These are phyloP conservation scores for Proliferodiscus dingleyae DNA, from an alignment of 2,329 filamentous ascomycete species.

Conservation along the genomic window DNA sequence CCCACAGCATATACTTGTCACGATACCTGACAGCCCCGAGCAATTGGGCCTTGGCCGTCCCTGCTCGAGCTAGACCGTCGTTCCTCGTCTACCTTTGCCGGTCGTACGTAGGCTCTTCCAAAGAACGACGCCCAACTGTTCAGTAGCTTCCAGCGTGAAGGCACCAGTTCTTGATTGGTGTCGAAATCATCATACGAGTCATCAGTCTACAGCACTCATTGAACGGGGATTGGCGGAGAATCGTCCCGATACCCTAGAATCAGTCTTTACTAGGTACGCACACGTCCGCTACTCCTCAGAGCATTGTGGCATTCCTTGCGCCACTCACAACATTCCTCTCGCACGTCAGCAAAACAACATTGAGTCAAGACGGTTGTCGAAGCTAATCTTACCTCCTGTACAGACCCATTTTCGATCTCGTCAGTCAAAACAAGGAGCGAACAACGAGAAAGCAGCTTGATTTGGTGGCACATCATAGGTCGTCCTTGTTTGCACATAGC, in stretches of 20 bases:
- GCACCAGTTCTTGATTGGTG: no score
- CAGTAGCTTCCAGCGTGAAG: no score
- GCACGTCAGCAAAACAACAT: constrained; percentile 14
- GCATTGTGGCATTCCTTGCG: constrained; percentile 23
- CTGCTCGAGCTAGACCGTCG: constrained; percentile 1
- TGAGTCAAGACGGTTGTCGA: no score
- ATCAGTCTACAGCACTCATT: constrained; percentile 21
- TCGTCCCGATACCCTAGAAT: constrained; percentile 22
- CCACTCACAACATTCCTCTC: constrained; percentile 22
- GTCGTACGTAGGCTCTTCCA: no score
- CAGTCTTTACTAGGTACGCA: constrained; percentile 23
- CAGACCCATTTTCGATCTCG: constrained; percentile 7
- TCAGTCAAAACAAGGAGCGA: constrained; percentile 9
- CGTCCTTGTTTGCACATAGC: no score
- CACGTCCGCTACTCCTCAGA: constrained; percentile 15
- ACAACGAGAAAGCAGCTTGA: no score
- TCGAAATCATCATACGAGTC: no score
- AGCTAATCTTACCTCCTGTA: constrained; percentile 12
- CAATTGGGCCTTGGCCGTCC: background rate
- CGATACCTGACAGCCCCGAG: constrained; percentile 1
- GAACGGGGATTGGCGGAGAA: constrained; percentile 16
- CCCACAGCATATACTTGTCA: constrained; percentile 1
- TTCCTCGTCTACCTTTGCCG: constrained; percentile 10
- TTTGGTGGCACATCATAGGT: no score
- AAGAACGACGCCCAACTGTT: background rate